Conservation (phyloP, 805 yeast genomes). For the Sungouiozyma intestinalis region DNA sequence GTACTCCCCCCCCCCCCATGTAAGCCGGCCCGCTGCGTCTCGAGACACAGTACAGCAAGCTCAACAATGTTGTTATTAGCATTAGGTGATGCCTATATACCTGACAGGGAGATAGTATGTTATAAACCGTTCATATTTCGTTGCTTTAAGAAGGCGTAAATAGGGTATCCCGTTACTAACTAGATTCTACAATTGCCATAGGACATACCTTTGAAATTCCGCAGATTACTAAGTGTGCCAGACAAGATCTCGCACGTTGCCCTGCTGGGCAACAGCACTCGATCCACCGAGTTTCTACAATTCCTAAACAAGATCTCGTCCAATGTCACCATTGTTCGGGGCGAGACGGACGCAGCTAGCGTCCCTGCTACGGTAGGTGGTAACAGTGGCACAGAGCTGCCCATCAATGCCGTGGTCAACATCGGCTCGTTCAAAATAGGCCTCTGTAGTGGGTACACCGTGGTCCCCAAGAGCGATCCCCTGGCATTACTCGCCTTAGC, state of each 20-base stretch:
- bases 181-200: constrained; percentile 7
- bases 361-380: constrained; percentile 10
- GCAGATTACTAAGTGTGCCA: constrained; percentile 60
- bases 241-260: constrained; percentile 80
- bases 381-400: constrained; percentile 43
- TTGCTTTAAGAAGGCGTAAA: not conserved
- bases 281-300: constrained; percentile 49
- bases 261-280: constrained; percentile 75
- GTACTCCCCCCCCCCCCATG: no score
- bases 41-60: not conserved
- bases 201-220: constrained; percentile 48
- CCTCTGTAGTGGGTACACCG: constrained; percentile 70
- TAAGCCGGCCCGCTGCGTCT: no score
- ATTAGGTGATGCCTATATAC: constrained; percentile 83
- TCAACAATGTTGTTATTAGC: constrained; percentile 57
- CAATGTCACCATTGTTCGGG: constrained; percentile 65
- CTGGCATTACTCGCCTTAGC: constrained; percentile 73
- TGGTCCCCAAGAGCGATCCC: constrained; percentile 82
- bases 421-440: constrained; percentile 74
- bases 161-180: not conserved
- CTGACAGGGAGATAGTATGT: constrained; percentile 66
- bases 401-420: constrained; percentile 52
- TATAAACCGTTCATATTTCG: not conserved
- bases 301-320: constrained; percentile 62
- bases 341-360: constrained; percentile 59